phyloP scores from a whole-genome alignment of 345 rosid species.

The Excoecaria cochinchinensis region DNA sequence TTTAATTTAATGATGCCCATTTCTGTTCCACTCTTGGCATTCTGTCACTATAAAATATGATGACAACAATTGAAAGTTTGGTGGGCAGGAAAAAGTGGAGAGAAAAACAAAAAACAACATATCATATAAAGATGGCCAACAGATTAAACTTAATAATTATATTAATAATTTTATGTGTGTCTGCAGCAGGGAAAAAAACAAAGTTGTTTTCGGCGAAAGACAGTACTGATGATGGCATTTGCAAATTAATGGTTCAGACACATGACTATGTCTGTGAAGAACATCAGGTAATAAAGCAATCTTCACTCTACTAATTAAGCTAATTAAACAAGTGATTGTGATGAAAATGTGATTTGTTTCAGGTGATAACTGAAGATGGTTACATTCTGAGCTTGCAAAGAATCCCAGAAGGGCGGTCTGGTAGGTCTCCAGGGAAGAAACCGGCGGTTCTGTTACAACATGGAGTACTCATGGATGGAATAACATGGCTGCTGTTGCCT shows the following conservation, averaged over 20 bases:
- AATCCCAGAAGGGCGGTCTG: slow-evolving; percentile 41
- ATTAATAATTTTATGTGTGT: slow-evolving; percentile 14
- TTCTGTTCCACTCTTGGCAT: background rate
- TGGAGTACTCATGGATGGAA: slow-evolving; percentile 50
- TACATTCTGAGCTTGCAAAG: slow-evolving; percentile 57
- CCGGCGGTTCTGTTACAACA: slow-evolving; percentile 56
- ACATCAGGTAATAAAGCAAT: slow-evolving; percentile 5
- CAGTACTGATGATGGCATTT: slow-evolving; percentile 13
- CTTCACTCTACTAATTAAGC: background rate
- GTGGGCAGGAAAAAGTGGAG: background rate
- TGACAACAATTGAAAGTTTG: background rate
- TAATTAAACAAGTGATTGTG: no score
- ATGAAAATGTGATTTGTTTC: slow-evolving; percentile 1
- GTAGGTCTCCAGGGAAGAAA: slow-evolving; percentile 22
- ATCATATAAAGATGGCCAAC: slow-evolving; percentile 11
- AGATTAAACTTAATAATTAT: slow-evolving; percentile 7
- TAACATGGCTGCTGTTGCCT: slow-evolving; percentile 41
- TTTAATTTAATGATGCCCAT: background rate
- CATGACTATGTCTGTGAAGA: slow-evolving; percentile 21
- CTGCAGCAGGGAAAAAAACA: slow-evolving; percentile 9
- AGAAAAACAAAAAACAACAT: background rate
- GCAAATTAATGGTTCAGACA: slow-evolving; percentile 14
- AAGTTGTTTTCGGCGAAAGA: slow-evolving; percentile 3
- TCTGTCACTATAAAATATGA: slow-evolving; percentile 11
- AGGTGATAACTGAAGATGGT: slow-evolving; percentile 62